These are phyloP conservation scores for Choiromyces venosus DNA, from an alignment of 495 filamentous ascomycete species.

Conservation along the genomic window DNA sequence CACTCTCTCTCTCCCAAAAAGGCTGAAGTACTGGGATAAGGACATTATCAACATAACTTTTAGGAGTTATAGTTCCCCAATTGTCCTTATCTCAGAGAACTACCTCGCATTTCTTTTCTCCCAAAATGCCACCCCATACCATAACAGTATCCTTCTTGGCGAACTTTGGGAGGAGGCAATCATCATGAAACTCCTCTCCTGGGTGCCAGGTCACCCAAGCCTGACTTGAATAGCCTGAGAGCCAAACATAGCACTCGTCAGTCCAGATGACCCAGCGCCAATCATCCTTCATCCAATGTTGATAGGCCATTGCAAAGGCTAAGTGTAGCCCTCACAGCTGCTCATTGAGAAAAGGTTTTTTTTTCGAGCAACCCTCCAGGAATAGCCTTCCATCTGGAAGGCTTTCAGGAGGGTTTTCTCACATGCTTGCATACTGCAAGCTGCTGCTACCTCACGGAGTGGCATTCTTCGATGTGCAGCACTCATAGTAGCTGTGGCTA, in stretches of 20 bases:
- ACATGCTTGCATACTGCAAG: not conserved
- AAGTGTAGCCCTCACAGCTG: not conserved
- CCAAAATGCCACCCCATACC: conserved; percentile 2
- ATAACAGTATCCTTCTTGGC: not conserved
- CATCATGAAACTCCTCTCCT: conserved; percentile 6
- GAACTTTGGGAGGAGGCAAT: conserved; percentile 8
- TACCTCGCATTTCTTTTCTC: conserved; percentile 3
- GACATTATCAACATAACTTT: conserved; percentile 15
- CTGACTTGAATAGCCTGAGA: not conserved
- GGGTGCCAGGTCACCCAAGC: conserved; percentile 2
- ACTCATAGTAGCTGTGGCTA: not conserved
- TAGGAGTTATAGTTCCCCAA: conserved; percentile 7
- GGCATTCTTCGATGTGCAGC: not conserved
- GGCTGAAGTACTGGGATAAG: conserved; percentile 11
- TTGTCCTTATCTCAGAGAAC: conserved; percentile 12
- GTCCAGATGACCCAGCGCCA: conserved; percentile 3
- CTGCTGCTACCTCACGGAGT: not conserved
- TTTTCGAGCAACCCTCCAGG: not conserved
- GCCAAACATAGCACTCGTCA: conserved; percentile 3
- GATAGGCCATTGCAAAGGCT: not conserved
- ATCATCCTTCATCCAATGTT: conserved; percentile 1
- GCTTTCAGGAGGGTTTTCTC: not conserved
- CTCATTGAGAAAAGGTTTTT: not conserved
- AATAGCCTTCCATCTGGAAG: not conserved
- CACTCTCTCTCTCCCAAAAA: conserved; percentile 16